A percentile compares a stretch with the other conserved stretches of the same genome.
Evolutionary conservation across 1,284 basidiomycete genomes (phyloP).

Genomic region (Cutaneotrichosporon curvatum): DNA sequence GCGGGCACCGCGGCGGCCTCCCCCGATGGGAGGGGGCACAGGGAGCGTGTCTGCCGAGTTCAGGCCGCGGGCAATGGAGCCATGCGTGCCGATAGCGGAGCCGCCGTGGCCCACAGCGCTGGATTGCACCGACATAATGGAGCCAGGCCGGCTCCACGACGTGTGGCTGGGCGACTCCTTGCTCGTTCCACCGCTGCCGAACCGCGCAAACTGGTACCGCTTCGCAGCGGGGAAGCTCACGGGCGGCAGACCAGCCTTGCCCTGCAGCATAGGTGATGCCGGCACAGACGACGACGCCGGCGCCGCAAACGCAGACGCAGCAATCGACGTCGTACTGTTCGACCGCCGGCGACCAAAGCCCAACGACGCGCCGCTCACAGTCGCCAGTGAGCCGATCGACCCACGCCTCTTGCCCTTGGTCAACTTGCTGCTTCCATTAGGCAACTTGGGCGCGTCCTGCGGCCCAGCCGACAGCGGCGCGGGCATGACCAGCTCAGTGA

Average conservation of each 20-base stretch:
- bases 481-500: slow-evolving; percentile 46
- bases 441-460: background rate
- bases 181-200: slow-evolving; percentile 20
- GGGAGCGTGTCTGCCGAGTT: slow-evolving; percentile 11
- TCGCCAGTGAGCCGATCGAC: slow-evolving; percentile 34
- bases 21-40: slow-evolving; percentile 25
- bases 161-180: background rate
- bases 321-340: slow-evolving; percentile 21
- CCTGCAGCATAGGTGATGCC: slow-evolving; percentile 25
- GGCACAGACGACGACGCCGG: slow-evolving; percentile 3
- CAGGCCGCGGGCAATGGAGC: background rate
- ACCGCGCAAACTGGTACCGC: slow-evolving; percentile 42
- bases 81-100: slow-evolving; percentile 6
- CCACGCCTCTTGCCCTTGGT: slow-evolving; percentile 21
- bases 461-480: slow-evolving; percentile 33
- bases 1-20: slow-evolving; percentile 11
- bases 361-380: slow-evolving; percentile 18
- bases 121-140: slow-evolving; percentile 38
- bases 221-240: slow-evolving; percentile 44
- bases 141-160: slow-evolving; percentile 32
- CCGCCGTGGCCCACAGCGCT: slow-evolving; percentile 16
- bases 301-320: slow-evolving; percentile 2
- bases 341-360: slow-evolving; percentile 31
- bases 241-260: slow-evolving; percentile 35
- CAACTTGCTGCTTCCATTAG: background rate